Base-by-base conservation (phyloP, 1,139 yeast genomes). In the Pichia terricola region DNA sequence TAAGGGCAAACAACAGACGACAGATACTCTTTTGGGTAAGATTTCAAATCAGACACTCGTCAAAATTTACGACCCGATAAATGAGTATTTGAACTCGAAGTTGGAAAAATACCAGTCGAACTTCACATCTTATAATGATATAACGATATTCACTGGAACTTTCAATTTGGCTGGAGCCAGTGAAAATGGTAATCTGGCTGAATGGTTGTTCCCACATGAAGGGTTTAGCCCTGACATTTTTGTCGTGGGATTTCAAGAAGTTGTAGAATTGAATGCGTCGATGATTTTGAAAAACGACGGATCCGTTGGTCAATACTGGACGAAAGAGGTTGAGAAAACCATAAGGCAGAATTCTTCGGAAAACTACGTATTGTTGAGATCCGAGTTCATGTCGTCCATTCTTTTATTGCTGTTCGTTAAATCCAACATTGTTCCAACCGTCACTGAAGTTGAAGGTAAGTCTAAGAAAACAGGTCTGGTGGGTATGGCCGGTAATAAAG, bases 401-500 rank as follows among this genome's bases (percentile, higher is more conserved):
- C 74, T 89, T 38, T 64, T 81, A 9, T 71, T 86, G 44, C 70
- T 84, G 44, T 80, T 85, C 58, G 78, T 79, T 30, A 79, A 75
- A 48, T 73, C 77, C 37, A 71, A 76, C 10, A 67, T 72, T 47
- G 66, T 79, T 25, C 61, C 72, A 4, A 65, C 73, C 47, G 70
- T 86, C 16, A 72, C 81, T 30, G 73, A 77, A 51, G 81, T 86
- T 6, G 86, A 81, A 59, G 87, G 95, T 35, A 72, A 85, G 26
- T 74, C 79, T 33, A 91, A 88, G 55, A 91, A 91, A 56, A 94
- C 98, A 0, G 99, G 99, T 0, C 68, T 91, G 43, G 95, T 95
- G 25, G 97, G 97, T 16, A 77, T 87, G 58, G 83, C 96, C 37
- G 97, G 97, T 22, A 91, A 91, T 59, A 91, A 91, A 62, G 99